Evolutionary conservation across 2,329 filamentous ascomycete genomes (phyloP), one percentile per base, ranked within the genome.

Genomic region (Thermothelomyces thermophilus): DNA sequence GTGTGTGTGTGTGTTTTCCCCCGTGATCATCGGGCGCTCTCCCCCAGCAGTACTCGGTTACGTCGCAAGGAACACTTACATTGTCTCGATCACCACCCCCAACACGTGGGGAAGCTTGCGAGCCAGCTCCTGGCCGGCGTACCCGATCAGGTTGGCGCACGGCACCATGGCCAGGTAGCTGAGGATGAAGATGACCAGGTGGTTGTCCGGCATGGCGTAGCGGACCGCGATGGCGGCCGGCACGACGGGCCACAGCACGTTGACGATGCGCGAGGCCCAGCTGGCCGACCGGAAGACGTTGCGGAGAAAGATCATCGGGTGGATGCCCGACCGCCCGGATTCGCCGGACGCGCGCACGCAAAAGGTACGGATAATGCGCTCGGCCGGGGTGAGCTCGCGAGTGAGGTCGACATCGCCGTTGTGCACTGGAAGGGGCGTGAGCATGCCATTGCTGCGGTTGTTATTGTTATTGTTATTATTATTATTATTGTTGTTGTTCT

Each of bases 111-210:
- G 86, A 50, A 91, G 68, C 68, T 91, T 91, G 53, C 83, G 77
- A 1, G 84, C 80, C 52, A 88, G 68, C 63, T 87, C 83, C 56
- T 84, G 80, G 13, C 84, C 84, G 5, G 84, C 82, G 60, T 90
- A 90, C 0, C 86, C 86, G 46, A 90, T 76, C 50, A 88, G 66
- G 60, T 90, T 90, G 49, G 86, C 86, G 41, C 82, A 81, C 0
- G 86, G 86, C 1, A 90, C 73, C 83, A 90, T 90, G 58, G 84
- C 84, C 53, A 90, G 77, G 63, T 89, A 90, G 41, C 83, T 82
- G 50, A 87, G 73, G 44, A 78, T 73, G 67, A 90, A 90, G 46
- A 83, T 79, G 65, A 77, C 75, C 1, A 86, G 68, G 58, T 86
- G 74, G 51, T 75, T 54, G 9, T 66, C 61, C 5, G 57, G 51